Conservation (phyloP, 495 filamentous ascomycete genomes). For the Daldinia vernicosa region DNA sequence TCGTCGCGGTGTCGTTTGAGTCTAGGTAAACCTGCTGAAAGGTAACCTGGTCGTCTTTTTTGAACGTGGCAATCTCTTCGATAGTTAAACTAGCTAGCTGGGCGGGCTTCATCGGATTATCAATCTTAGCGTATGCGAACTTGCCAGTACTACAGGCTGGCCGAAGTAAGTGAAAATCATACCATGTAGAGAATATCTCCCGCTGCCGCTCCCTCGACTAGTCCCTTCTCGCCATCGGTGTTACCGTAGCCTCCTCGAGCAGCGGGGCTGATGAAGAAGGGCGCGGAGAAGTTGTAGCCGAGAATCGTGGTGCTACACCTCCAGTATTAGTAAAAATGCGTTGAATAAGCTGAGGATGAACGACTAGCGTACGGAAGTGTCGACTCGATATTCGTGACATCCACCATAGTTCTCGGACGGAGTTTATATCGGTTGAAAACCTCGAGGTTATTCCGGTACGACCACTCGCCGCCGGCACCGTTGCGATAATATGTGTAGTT, state of each 20-base stretch:
- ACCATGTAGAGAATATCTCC: conserved; percentile 52
- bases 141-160: background rate
- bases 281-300: conserved; percentile 53
- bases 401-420: conserved; percentile 42
- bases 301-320: conserved; percentile 48
- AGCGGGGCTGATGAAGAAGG: conserved; percentile 56
- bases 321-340: too few relatives aligned
- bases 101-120: conserved; percentile 28
- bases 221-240: conserved; percentile 48
- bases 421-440: conserved; percentile 46
- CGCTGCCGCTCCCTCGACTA: conserved; percentile 48
- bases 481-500: conserved; percentile 55
- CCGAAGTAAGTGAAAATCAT: background rate
- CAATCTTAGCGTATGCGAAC: conserved; percentile 6
- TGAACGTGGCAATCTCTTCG: conserved; percentile 49
- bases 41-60: conserved; percentile 44
- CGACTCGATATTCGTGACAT: conserved; percentile 48
- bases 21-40: conserved; percentile 55
- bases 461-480: conserved; percentile 53
- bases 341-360: background rate
- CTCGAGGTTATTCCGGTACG: conserved; percentile 54
- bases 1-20: conserved; percentile 48
- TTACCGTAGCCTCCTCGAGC: conserved; percentile 51
- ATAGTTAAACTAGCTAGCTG: conserved; percentile 46
- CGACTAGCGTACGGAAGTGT: conserved; percentile 34